Base-by-base conservation (phyloP, 164 flowering plant genomes). In the Stephania yunnanensis region DNA sequence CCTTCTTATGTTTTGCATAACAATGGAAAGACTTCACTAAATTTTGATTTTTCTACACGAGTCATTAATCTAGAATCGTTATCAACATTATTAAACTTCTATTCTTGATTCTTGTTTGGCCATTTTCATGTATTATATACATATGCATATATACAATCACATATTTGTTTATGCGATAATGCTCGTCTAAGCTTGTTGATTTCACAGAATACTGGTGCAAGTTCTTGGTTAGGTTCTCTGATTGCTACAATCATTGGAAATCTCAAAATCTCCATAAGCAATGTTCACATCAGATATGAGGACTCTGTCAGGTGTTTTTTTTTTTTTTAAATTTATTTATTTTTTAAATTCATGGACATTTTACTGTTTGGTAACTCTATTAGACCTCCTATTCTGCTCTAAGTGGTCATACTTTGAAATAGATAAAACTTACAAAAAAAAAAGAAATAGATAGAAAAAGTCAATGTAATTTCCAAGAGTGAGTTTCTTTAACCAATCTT, bases 221-320 rank as follows among this genome's bases (percentile, higher is more conserved):
- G 86, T 87, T 94, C 99, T 71, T 96, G 99, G 99, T 80, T 96
- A 67, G 93, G 97, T 73, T 96, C 99, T 78, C 83, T 96, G 10
- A 89, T 96, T 78, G 87, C 90, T 78, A 96, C 94, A 4, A 87
- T 94, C 52, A 92, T 96, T 80, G 99, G 99, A 79, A 96, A 96
- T 80, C 93, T 96, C 63, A 96, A 96, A 84, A 88, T 96, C 67
- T 81, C 98, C 52, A 94, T 96, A 64, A 94, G 89, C 87, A 96
- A 96, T 86, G 97, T 96, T 53, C 99, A 96, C 85, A 80, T 96
- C 71, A 90, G 98, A 96, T 94, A 94, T 78, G 99, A 96, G 83
- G 99, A 96, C 81, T 81, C 88, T 64, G 78, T 81, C 77, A 96
- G 97, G 99, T 95, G 73, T 45, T 87, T 74, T 30, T 30, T 53